phyloP scores from a whole-genome alignment of 768 basidiomycete species.

The Lentinula aciculospora region DNA sequence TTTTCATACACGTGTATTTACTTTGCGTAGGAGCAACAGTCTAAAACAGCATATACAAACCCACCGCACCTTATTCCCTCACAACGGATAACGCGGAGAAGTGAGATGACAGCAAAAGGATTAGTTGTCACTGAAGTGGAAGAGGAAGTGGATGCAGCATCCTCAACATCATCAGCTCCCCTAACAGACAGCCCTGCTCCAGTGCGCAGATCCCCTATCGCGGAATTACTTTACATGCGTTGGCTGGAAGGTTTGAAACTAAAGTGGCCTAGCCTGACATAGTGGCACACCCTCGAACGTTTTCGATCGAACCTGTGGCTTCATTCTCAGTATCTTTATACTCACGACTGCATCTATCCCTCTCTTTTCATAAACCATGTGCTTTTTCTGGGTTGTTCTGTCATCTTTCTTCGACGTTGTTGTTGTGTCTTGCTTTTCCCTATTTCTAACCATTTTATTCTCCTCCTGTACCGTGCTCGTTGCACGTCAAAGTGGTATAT shows the following conservation, averaged over 20 bases:
- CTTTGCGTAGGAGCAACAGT: slow-evolving; percentile 51
- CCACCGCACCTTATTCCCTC: slow-evolving; percentile 74
- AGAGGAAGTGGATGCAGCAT: slow-evolving; percentile 40
- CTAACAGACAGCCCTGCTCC: slow-evolving; percentile 39
- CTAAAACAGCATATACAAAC: slow-evolving; percentile 82
- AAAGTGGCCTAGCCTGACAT: slow-evolving; percentile 79
- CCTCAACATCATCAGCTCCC: slow-evolving; percentile 19
- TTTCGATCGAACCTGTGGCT: slow-evolving; percentile 14
- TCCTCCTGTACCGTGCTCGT: too few relatives aligned
- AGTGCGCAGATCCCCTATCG: slow-evolving; percentile 78
- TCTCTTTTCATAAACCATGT: neutral
- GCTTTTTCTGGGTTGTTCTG: neutral
- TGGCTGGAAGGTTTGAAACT: slow-evolving; percentile 91
- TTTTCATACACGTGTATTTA: slow-evolving; percentile 23
- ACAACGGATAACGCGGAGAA: slow-evolving; percentile 72
- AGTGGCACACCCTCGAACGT: neutral
- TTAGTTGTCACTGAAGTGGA: slow-evolving; percentile 79
- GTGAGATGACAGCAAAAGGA: slow-evolving; percentile 82
- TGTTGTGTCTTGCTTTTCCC: neutral
- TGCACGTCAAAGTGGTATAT: neutral
- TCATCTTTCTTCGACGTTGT: neutral
- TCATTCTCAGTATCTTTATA: slow-evolving; percentile 1
- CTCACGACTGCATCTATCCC: slow-evolving; percentile 1
- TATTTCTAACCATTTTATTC: neutral
- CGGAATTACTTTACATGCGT: slow-evolving; percentile 93